Conservation (phyloP, 2,329 filamentous ascomycete genomes). For the Thelonectria discophora region DNA sequence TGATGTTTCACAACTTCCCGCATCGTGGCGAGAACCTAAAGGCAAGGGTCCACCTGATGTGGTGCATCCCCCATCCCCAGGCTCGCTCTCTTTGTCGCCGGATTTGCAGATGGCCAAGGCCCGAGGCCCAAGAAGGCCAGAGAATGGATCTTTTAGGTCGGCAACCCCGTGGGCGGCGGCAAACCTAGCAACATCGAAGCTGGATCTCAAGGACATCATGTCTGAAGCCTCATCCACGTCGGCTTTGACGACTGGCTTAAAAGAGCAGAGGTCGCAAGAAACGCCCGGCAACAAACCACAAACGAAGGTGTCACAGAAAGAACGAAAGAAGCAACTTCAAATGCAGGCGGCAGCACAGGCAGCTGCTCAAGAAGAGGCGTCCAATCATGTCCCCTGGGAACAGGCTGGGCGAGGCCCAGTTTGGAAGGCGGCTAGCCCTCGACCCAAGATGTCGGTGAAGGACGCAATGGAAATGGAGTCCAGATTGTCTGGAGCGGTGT, state of each 20-base stretch:
- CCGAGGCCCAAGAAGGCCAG: constrained; percentile 13
- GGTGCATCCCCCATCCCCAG: constrained; percentile 23
- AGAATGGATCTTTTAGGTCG: constrained; percentile 24
- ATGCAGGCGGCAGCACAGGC: constrained; percentile 62
- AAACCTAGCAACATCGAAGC: constrained; percentile 66
- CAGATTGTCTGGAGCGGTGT: constrained; percentile 39
- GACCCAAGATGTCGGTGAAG: constrained; percentile 60
- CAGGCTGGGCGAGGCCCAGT: constrained; percentile 58
- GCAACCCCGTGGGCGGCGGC: constrained; percentile 61
- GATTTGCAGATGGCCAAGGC: constrained; percentile 22
- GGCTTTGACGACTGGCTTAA: constrained; percentile 63
- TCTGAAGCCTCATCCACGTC: constrained; percentile 62
- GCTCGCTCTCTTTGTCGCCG: constrained; percentile 35
- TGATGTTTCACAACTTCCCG: constrained; percentile 43
- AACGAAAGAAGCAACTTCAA: constrained; percentile 85
- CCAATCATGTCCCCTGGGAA: constrained; percentile 56
- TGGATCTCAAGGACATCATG: constrained; percentile 83
- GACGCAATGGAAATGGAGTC: constrained; percentile 54
- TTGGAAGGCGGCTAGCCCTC: constrained; percentile 70
- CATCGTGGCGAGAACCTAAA: constrained; percentile 44
- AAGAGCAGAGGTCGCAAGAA: constrained; percentile 58
- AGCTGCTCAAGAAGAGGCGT: constrained; percentile 47
- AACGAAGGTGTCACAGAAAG: constrained; percentile 85
- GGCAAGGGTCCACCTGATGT: constrained; percentile 36
- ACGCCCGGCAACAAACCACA: constrained; percentile 49